Percentiles rank a stretch among this genome's conserved stretches.
Evolutionary conservation across 352 stramenopile species (phyloP).

Genomic region (Globisporangium emineosum): DNA sequence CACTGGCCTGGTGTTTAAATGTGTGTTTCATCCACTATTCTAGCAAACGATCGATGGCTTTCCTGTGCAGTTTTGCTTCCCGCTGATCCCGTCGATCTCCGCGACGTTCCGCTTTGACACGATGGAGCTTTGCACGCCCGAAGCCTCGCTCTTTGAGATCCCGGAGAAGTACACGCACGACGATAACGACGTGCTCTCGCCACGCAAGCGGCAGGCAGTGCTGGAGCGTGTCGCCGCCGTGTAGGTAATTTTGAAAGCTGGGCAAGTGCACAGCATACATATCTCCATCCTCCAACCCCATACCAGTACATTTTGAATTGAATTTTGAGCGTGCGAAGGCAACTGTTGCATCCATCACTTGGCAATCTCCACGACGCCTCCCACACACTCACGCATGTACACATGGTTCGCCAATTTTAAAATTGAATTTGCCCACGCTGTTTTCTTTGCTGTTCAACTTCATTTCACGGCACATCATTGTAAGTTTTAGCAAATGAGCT

Average conservation of each 20-base stretch:
- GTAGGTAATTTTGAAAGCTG: conserved; percentile 12
- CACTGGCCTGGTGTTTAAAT: background rate
- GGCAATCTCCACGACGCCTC: background rate
- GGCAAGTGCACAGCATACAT: no score
- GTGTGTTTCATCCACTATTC: background rate
- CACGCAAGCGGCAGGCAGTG: conserved; percentile 55
- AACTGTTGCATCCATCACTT: background rate
- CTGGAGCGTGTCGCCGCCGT: conserved; percentile 51
- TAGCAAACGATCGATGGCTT: conserved; percentile 52
- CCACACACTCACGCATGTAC: background rate
- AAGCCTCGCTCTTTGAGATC: conserved; percentile 27
- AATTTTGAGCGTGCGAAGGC: background rate
- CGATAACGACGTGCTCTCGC: conserved; percentile 47
- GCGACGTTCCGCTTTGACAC: conserved; percentile 56
- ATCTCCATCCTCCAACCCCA: no score
- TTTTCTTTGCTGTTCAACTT: background rate
- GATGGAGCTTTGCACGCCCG: conserved; percentile 42
- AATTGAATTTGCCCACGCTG: background rate
- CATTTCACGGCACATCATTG: background rate
- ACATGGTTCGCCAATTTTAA: background rate
- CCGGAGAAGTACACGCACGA: conserved; percentile 31
- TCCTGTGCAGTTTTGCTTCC: conserved; percentile 69
- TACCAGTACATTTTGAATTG: no score
- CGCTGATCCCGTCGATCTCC: conserved; percentile 55
- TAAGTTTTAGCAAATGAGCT: background rate